Conservation (phyloP, 129 eudicot genomes). For the Dittrichia graveolens region DNA sequence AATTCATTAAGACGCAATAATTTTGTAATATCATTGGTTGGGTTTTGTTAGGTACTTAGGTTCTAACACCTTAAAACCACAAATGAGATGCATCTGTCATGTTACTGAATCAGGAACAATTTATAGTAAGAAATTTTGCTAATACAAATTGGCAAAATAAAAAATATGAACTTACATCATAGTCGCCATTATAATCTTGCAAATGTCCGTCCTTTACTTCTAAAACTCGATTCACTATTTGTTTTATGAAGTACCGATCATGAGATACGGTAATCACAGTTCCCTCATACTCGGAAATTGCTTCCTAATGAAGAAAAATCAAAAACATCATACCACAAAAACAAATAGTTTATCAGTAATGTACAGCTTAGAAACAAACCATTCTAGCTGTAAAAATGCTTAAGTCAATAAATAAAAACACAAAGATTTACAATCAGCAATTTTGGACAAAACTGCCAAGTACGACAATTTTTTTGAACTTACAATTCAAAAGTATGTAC, state of each 20-base stretch:
- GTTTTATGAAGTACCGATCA: constrained; percentile 88
- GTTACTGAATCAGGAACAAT: too few relatives aligned
- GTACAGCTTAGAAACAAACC: not conserved
- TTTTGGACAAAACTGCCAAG: not conserved
- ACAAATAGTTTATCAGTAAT: constrained; percentile 2
- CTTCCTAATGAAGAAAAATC: constrained; percentile 58
- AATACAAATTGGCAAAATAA: constrained; percentile 16
- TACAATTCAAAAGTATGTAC: constrained; percentile 1
- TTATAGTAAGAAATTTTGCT: not conserved
- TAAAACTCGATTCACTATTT: constrained; percentile 87
- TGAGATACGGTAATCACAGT: constrained; percentile 96
- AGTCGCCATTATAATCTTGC: constrained; percentile 85
- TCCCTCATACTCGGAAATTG: constrained; percentile 83
- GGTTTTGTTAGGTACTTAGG: too few relatives aligned
- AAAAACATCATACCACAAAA: constrained; percentile 22
- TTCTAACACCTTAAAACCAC: too few relatives aligned
- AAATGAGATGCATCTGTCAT: too few relatives aligned
- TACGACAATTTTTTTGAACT: not conserved
- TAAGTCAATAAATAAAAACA: not conserved
- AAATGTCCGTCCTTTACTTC: constrained; percentile 85
- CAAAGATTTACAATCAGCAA: not conserved
- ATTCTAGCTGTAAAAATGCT: not conserved
- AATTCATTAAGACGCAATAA: too few relatives aligned
- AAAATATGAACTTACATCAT: constrained; percentile 66
- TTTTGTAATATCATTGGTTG: too few relatives aligned